Base-by-base conservation (phyloP, 306 rosid species). In the Begonia masoniana region DNA sequence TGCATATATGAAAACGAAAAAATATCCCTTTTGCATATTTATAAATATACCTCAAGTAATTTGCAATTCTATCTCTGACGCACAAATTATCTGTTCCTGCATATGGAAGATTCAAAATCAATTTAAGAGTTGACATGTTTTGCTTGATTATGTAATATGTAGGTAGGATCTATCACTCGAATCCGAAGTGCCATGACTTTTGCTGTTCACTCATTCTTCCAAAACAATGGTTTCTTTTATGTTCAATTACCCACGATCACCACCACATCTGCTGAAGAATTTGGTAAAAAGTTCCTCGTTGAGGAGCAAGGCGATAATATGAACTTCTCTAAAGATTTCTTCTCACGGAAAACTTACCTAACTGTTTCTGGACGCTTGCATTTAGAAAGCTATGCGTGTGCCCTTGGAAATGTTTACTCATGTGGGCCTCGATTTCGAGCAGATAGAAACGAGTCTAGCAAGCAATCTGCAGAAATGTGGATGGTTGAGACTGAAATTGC, bases 401-500 rank as follows among this genome's bases (percentile, higher is more conserved):
- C 96, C 47, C 82, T 92, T 59, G 96, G 99, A 47, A 83, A 79
- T 76, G 96, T 92, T 43, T 92, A 83, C 69, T 78, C 93, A 7
- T 76, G 78, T 56, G 99, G 95, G 23, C 99, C 99, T 12, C 74
- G 93, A 65, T 87, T 92, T 62, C 73, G 51, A 50, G 96, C 84
- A 51, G 79, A 69, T 54, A 68, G 53, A 72, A 58, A 62, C 0
- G 79, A 81, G 67, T 72, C 87, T 16, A 51, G 82, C 39, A 79
- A 74, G 65, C 82, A 71, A 49, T 75, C 76, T 13, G 84, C 96
- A 9, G 96, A 92, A 71, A 86, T 79, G 95, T 86, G 92, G 92
- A 74, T 72, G 82, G 73, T 92, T 66, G 96, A 92, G 72, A 75
- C 73, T 54, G 96, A 92, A 81, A 68, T 92, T 87, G 99, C 99